phyloP scores from a whole-genome alignment of 139 green algal genomes.

The Coelastrella sp. region DNA sequence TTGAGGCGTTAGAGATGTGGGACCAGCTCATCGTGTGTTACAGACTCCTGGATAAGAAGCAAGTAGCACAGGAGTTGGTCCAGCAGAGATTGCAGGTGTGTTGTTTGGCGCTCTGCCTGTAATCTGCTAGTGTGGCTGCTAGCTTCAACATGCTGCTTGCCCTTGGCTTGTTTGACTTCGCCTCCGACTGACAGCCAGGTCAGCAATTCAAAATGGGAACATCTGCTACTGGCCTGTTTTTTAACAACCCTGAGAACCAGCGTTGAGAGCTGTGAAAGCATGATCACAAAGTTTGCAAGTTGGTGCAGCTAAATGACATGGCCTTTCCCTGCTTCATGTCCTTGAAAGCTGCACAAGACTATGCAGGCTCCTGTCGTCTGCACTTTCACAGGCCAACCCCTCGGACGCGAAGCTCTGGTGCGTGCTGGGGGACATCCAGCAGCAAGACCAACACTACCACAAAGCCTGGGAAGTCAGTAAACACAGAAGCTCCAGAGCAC shows the following conservation, averaged over 20 bases:
- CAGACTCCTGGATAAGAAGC: conserved; percentile 86
- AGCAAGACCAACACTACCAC: conserved; percentile 74
- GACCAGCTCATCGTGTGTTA: conserved; percentile 93
- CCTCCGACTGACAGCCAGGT: too few relatives aligned
- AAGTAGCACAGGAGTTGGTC: conserved; percentile 80
- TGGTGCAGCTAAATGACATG: too few relatives aligned
- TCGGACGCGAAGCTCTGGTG: conserved; percentile 91
- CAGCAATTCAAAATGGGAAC: too few relatives aligned
- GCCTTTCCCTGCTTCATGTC: too few relatives aligned
- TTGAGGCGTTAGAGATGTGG: conserved; percentile 93
- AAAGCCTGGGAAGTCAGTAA: conserved; percentile 85
- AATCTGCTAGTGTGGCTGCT: background rate
- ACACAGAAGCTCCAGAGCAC: conserved; percentile 72
- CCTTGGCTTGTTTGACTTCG: too few relatives aligned
- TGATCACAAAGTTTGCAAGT: too few relatives aligned
- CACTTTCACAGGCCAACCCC: conserved; percentile 63
- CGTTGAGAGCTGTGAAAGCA: too few relatives aligned
- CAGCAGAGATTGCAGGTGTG: conserved; percentile 69
- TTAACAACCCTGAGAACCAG: too few relatives aligned
- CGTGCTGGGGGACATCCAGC: conserved; percentile 88
- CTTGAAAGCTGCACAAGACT: too few relatives aligned
- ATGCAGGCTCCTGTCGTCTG: background rate
- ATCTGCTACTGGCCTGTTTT: too few relatives aligned
- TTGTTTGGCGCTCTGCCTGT: background rate
- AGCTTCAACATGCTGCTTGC: too few relatives aligned